Conservation (phyloP, 345 rosid genomes). For the Salix caprea region DNA sequence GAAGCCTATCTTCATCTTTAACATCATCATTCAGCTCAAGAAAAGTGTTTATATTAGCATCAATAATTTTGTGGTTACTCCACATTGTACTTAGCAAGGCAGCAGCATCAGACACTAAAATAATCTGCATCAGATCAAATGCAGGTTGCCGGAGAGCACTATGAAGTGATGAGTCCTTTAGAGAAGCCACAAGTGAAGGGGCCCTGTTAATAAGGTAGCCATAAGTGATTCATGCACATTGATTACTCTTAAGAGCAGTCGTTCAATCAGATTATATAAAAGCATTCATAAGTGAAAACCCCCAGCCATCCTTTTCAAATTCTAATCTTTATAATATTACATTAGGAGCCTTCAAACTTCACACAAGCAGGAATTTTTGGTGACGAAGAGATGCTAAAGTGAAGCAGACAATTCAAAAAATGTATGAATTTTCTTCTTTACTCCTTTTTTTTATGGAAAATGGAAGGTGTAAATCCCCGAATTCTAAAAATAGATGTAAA, state of each 20-base stretch:
- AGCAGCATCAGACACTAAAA: conserved; percentile 86
- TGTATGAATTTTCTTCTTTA: background rate
- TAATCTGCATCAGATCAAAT: conserved; percentile 73
- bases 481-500: too few relatives aligned
- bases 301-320: background rate
- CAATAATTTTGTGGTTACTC: conserved; percentile 23
- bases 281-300: background rate
- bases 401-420: background rate
- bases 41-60: conserved; percentile 22
- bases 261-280: background rate
- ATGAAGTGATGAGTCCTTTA: conserved; percentile 87
- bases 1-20: conserved; percentile 38
- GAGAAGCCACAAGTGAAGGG: conserved; percentile 77
- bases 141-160: conserved; percentile 90
- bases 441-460: background rate
- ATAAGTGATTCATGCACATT: too few relatives aligned
- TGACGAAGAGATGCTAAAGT: background rate
- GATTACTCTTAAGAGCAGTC: too few relatives aligned
- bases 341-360: background rate
- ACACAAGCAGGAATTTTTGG: background rate
- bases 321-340: background rate
- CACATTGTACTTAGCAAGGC: conserved; percentile 54
- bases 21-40: conserved; percentile 41
- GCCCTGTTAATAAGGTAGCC: conserved; percentile 56
- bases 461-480: background rate